phyloP scores from a whole-genome alignment of 306 rosid genomes.

The Quercus mongolica region DNA sequence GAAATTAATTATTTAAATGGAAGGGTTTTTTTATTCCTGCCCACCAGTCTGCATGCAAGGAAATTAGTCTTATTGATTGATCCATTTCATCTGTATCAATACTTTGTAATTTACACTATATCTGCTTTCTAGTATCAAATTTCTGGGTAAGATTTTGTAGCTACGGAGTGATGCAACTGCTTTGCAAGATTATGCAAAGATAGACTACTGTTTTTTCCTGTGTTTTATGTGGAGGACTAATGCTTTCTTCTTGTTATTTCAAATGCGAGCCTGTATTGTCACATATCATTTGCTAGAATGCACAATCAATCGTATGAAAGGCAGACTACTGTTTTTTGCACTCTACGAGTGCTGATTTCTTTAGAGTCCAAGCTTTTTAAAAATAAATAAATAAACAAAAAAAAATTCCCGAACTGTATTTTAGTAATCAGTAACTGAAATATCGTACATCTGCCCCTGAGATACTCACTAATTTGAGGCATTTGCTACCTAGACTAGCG shows the following conservation, averaged over 20 bases:
- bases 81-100: no score
- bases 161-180: background rate
- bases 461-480: background rate
- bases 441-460: background rate
- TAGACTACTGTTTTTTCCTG: background rate
- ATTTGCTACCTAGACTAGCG: conserved; percentile 11
- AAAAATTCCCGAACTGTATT: background rate
- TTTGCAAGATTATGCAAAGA: background rate
- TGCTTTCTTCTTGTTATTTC: background rate
- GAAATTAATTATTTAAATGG: background rate
- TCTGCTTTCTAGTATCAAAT: no score
- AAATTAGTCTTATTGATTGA: background rate
- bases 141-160: no score
- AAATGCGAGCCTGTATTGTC: background rate
- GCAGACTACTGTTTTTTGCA: background rate
- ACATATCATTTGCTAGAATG: background rate
- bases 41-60: background rate
- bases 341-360: background rate
- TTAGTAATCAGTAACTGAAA: background rate
- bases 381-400: no score
- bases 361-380: background rate
- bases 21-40: background rate
- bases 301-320: background rate
- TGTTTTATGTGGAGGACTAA: background rate
- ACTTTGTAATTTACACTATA: no score